Base-by-base conservation (phyloP, 495 filamentous ascomycete genomes). In the Antarctomyces pellizariae region DNA sequence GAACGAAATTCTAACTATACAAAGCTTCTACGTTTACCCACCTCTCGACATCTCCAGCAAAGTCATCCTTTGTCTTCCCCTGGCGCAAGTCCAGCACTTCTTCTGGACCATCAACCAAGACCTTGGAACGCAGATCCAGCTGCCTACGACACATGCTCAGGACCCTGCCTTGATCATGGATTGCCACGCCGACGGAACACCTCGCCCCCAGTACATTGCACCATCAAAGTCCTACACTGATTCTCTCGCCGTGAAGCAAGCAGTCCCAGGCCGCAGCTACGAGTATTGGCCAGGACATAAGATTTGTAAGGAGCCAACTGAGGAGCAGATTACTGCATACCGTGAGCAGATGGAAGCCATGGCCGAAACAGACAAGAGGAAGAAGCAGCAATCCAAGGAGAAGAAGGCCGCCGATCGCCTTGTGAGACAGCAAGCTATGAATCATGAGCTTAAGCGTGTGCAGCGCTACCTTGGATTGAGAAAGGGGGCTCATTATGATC, bases 391-490 rank as follows among this genome's bases (percentile, higher is more conserved):
- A 8, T 41, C 47, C 0, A 56, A 56, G 16, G 53, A 53, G 22
- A 68, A 60, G 36, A 50, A 49, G 34, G 51, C 46, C 29, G 31
- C 36, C 8, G 59, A 56, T 18, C 53, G 54, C 3, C 26, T 56
- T 1, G 36, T 53, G 13, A 49, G 47, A 12, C 57, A 66, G 27
- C 44, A 50, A 29, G 38, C 35, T 7, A 64, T 55, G 47, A 52
- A 47, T 9, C 42, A 54, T 12, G 48, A 53, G 30, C 36, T 71
- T 32, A 70, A 65, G 39, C 54, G 71, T 12, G 51, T 57, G 4
- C 72, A 82, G 43, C 54, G 63, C 20, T 78, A 78, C 42, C 54
- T 82, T 2, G 74, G 73, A 2, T 48, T 80, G 16, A 58, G 64
- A 21, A 21, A 21, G 7, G 6, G 19, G 10, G 19, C 10, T 6